Percentiles rank a stretch among this genome's conserved stretches.
phyloP scores from a whole-genome alignment of 2,329 filamentous ascomycete species.

The Aureobasidium sp. region DNA sequence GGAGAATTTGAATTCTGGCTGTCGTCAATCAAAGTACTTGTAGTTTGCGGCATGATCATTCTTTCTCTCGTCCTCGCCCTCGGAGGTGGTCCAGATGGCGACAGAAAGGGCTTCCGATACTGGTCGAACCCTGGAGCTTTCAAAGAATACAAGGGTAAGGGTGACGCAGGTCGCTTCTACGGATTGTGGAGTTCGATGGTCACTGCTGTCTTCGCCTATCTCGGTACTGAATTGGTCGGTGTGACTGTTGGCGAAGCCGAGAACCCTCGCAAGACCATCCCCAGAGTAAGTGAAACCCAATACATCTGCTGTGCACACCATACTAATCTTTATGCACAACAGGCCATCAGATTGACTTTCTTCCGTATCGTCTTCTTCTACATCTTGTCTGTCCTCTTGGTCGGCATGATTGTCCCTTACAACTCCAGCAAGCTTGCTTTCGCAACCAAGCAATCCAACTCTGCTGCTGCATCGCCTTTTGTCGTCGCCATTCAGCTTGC shows the following conservation, averaged over 20 bases:
- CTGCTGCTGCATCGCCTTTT: slow-evolving; percentile 59
- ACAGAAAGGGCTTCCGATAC: slow-evolving; percentile 39
- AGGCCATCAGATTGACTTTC: slow-evolving; percentile 73
- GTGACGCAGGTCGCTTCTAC: slow-evolving; percentile 35
- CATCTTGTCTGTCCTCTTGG: slow-evolving; percentile 62
- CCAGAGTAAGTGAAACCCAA: slow-evolving; percentile 27
- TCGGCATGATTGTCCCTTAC: slow-evolving; percentile 60
- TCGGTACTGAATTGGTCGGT: slow-evolving; percentile 69
- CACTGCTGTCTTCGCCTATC: slow-evolving; percentile 70
- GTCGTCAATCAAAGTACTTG: slow-evolving; percentile 40
- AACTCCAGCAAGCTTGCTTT: slow-evolving; percentile 54
- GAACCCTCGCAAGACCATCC: slow-evolving; percentile 70
- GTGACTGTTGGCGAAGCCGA: slow-evolving; percentile 73
- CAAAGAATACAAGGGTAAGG: slow-evolving; percentile 31
- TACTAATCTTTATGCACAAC: slow-evolving; percentile 22
- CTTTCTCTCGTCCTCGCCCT: slow-evolving; percentile 39
- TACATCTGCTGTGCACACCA: not conserved
- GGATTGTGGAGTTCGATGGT: slow-evolving; percentile 49
- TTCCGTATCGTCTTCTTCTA: slow-evolving; percentile 80
- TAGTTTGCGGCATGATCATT: slow-evolving; percentile 40
- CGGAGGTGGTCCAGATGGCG: slow-evolving; percentile 36
- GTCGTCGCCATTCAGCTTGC: slow-evolving; percentile 64
- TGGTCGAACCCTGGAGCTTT: slow-evolving; percentile 42
- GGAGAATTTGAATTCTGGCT: slow-evolving; percentile 46
- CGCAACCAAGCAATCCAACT: slow-evolving; percentile 42